Percentiles rank a stretch among this genome's conserved stretches.
phyloP scores from a whole-genome alignment of 257 asterid species.

The Eucommia ulmoides region DNA sequence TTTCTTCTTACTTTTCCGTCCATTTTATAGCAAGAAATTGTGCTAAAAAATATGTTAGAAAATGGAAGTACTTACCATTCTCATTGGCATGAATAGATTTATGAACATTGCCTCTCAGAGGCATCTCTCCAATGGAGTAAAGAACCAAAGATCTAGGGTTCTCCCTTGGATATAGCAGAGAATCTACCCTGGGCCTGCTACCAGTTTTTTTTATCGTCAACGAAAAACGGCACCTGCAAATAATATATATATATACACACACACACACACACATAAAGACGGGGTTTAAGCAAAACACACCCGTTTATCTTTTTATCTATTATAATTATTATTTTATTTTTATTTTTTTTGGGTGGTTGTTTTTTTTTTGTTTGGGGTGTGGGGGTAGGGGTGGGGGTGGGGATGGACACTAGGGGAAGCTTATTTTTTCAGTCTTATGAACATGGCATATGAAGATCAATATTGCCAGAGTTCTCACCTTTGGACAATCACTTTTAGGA shows the following conservation, averaged over 20 bases:
- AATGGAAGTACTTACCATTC: too few species aligned
- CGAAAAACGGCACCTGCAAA: slow-evolving; percentile 19
- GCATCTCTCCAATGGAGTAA: slow-evolving; percentile 2
- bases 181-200: slow-evolving; percentile 3
- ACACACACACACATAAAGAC: neutral
- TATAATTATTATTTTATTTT: too few species aligned
- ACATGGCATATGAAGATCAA: slow-evolving; percentile 13
- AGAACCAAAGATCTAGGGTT: slow-evolving; percentile 17
- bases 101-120: slow-evolving; percentile 4
- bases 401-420: neutral
- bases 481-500: too few species aligned
- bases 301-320: neutral
- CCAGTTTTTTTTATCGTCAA: slow-evolving; percentile 10
- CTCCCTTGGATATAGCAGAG: slow-evolving; percentile 17
- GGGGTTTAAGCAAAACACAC: neutral
- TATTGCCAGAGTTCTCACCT: too few species aligned
- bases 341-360: neutral
- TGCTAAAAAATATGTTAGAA: too few species aligned
- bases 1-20: too few species aligned
- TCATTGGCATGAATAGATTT: slow-evolving; percentile 2
- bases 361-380: too few species aligned
- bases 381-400: neutral
- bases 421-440: too few species aligned
- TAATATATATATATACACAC: neutral
- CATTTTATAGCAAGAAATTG: too few species aligned